phyloP scores from a whole-genome alignment of 306 rosid species.

The Glycine tomentella region DNA sequence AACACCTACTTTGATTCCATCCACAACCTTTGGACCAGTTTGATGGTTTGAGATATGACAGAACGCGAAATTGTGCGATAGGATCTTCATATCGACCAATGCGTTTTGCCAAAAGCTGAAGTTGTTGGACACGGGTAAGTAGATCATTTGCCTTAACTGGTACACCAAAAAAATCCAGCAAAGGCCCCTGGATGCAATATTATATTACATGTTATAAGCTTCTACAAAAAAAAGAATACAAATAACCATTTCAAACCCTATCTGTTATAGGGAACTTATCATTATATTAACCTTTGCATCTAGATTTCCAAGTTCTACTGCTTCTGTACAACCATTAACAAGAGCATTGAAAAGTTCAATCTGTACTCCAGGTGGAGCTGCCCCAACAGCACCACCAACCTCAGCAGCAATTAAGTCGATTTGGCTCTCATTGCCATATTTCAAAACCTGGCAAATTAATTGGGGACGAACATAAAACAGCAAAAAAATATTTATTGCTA shows the following conservation, averaged over 20 bases:
- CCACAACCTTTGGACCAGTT: conserved; percentile 99
- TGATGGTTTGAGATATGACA: conserved; percentile 87
- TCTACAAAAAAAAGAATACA: conserved; percentile 37
- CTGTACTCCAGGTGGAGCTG: conserved; percentile 74
- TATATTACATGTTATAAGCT: conserved; percentile 38
- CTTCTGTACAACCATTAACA: conserved; percentile 88
- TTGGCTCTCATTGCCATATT: conserved; percentile 93
- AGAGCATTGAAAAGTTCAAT: conserved; percentile 82
- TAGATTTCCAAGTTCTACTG: conserved; percentile 74
- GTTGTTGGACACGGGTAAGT: conserved; percentile 87
- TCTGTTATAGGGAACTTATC: neutral
- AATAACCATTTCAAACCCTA: conserved; percentile 33
- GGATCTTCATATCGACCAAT: conserved; percentile 95
- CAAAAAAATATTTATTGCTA: conserved; percentile 2
- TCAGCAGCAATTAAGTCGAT: conserved; percentile 76
- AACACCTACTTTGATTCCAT: conserved; percentile 95
- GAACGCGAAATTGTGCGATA: conserved; percentile 85
- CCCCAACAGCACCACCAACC: conserved; percentile 84
- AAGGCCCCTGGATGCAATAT: conserved; percentile 80
- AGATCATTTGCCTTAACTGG: conserved; percentile 93
- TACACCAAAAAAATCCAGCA: conserved; percentile 96
- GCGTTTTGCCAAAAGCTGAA: conserved; percentile 91
- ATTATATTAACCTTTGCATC: conserved; percentile 84
- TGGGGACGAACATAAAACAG: conserved; percentile 34
- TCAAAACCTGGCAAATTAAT: conserved; percentile 73